These are phyloP conservation scores for Saccharomyces paradoxus DNA, from an alignment of 805 yeast species.

Conservation along the genomic window DNA sequence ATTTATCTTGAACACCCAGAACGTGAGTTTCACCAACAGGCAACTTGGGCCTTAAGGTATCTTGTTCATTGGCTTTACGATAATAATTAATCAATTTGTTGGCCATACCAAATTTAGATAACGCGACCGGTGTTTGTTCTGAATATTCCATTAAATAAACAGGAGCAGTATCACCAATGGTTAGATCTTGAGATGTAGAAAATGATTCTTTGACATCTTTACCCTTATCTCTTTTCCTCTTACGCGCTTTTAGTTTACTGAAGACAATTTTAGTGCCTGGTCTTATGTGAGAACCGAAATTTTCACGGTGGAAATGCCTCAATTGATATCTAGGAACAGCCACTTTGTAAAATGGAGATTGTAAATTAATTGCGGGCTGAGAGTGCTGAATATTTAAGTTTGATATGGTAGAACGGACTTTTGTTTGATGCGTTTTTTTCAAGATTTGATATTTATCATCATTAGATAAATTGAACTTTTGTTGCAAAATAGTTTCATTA, in stretches of 20 bases:
- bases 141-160: conserved; percentile 78
- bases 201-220: conserved; percentile 71
- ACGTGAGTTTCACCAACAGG: conserved; percentile 92
- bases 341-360: conserved; percentile 86
- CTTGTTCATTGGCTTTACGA: conserved; percentile 74
- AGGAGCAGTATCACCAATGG: conserved; percentile 75
- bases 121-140: conserved; percentile 76
- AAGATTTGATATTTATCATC: conserved; percentile 78
- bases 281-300: conserved; percentile 50
- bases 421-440: conserved; percentile 80
- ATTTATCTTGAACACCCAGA: conserved; percentile 88
- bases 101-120: conserved; percentile 93
- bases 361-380: conserved; percentile 75
- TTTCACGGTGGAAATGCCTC: conserved; percentile 74
- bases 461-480: conserved; percentile 77
- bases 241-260: conserved; percentile 65
- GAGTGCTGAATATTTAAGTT: conserved; percentile 88
- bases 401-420: conserved; percentile 87
- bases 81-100: conserved; percentile 88
- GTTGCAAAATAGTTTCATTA: conserved; percentile 44
- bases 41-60: conserved; percentile 76
- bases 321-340: conserved; percentile 56
- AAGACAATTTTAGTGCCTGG: conserved; percentile 74
- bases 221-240: conserved; percentile 84
- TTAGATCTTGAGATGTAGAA: conserved; percentile 61